Evolutionary conservation across 805 yeast species (phyloP), one percentile per base, ranked within the genome.

Genomic region (Komagataella pastoris): DNA sequence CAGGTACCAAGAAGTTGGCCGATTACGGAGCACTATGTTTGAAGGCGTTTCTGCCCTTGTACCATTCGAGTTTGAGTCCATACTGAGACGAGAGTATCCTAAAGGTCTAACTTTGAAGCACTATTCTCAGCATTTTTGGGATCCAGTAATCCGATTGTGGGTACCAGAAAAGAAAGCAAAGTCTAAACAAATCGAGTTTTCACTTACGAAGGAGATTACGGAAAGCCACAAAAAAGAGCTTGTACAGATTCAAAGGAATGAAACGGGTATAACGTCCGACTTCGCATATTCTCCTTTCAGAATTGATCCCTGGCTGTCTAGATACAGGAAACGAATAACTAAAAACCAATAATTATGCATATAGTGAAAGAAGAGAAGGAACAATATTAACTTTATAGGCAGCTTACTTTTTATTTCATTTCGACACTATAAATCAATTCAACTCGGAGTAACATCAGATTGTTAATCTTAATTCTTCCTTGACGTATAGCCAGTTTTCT

Each of bases 81-180:
- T 76, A 0, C 63, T 83, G 45, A 61, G 64, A 21, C 67, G 72
- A 46, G 86, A 83, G 60, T 83, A 83, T 53, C 65, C 62, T 5
- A 61, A 65, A 45, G 64, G 71, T 1, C 49, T 71, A 21, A 59
- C 66, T 58, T 21, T 61, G 1, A 61, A 61, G 10, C 59, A 61
- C 8, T 80, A 65, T 60, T 61, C 66, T 17, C 69, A 66, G 1
- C 73, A 72, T 53, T 60, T 70, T 1, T 83, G 69, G 57, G 52
- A 81, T 7, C 77, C 79, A 1, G 79, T 79, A 52, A 58, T 82
- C 47, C 64, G 85, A 48, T 59, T 75, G 30, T 84, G 90, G 90
- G 54, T 80, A 14, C 52, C 46, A 62, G 21, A 60, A 61, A 6
- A 64, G 61, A n/a, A 62, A 5, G 10, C 7, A 30, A 30, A 5